These are phyloP conservation scores for Fragilaria crotonensis DNA, from an alignment of 108 stramenopile genomes.

Conservation along the genomic window DNA sequence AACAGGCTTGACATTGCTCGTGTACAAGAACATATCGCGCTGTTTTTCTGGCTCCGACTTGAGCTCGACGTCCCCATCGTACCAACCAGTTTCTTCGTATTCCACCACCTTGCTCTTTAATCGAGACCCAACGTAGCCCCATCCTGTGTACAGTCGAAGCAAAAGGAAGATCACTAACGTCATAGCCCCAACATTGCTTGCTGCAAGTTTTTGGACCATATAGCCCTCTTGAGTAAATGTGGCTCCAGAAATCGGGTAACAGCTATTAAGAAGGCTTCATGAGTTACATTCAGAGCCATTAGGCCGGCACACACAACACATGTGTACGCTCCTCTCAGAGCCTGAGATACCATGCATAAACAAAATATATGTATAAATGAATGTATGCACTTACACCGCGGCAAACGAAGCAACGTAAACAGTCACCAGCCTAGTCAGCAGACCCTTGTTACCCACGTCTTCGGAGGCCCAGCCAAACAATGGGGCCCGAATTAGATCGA, in stretches of 20 bases:
- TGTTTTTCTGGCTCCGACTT: slow-evolving; percentile 68
- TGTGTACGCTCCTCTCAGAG: background rate
- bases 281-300: background rate
- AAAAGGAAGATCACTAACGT: slow-evolving; percentile 45
- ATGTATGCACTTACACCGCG: slow-evolving; percentile 5
- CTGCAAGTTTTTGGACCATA: slow-evolving; percentile 60
- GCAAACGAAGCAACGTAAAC: slow-evolving; percentile 32
- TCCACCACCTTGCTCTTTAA: slow-evolving; percentile 75
- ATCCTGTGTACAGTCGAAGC: slow-evolving; percentile 68
- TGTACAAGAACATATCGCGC: slow-evolving; percentile 69
- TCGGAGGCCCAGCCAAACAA: slow-evolving; percentile 71
- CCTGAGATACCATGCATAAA: background rate
- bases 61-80: slow-evolving; percentile 74
- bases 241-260: slow-evolving; percentile 79
- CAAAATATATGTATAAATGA: background rate
- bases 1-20: slow-evolving; percentile 68
- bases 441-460: slow-evolving; percentile 37
- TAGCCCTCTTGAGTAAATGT: slow-evolving; percentile 75
- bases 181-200: slow-evolving; percentile 69
- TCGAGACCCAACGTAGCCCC: slow-evolving; percentile 78
- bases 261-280: slow-evolving; percentile 7
- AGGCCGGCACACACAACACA: background rate
- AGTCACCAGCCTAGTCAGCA: slow-evolving; percentile 33
- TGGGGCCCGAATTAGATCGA: slow-evolving; percentile 58
- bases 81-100: slow-evolving; percentile 85